These are phyloP conservation scores for Podila epicladia DNA, from an alignment of 192 early-diverging fungal genomes.

Conservation along the genomic window DNA sequence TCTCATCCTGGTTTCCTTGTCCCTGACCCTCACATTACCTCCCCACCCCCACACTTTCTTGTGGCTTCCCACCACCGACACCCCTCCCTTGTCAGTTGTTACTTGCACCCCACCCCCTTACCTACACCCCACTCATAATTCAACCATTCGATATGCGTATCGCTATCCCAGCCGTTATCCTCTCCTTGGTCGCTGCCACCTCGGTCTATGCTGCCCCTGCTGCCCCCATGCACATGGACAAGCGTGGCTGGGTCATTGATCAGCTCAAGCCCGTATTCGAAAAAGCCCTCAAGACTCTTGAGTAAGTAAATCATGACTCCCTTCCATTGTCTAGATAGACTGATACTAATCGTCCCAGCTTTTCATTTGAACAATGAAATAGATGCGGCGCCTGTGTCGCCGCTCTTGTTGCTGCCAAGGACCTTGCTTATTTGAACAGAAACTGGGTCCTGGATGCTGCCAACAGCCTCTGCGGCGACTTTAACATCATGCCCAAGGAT, in stretches of 20 bases:
- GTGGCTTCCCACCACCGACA: background rate
- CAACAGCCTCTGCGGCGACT: constrained; percentile 41
- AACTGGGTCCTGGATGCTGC: constrained; percentile 49
- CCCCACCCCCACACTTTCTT: background rate
- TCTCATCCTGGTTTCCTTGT: constrained; percentile 13
- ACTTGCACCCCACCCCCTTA: background rate
- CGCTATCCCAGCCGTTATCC: constrained; percentile 24
- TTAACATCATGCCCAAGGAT: constrained; percentile 44
- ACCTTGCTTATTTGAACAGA: constrained; percentile 54
- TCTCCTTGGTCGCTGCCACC: constrained; percentile 30
- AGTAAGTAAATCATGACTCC: background rate
- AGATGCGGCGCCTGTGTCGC: constrained; percentile 57
- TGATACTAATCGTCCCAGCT: background rate
- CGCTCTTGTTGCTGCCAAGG: constrained; percentile 52
- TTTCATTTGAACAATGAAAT: constrained; percentile 1
- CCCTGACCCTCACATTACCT: constrained; percentile 21
- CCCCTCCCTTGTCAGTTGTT: background rate
- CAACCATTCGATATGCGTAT: constrained; percentile 25
- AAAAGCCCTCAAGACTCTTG: constrained; percentile 35
- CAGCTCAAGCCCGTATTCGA: constrained; percentile 28
- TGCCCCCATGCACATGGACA: constrained; percentile 20
- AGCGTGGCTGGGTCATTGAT: constrained; percentile 35
- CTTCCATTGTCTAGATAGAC: too few relatives aligned
- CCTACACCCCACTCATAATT: background rate
- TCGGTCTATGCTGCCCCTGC: constrained; percentile 38